Conservation (phyloP, 257 asterid species). For the Nicotiana otophora region DNA sequence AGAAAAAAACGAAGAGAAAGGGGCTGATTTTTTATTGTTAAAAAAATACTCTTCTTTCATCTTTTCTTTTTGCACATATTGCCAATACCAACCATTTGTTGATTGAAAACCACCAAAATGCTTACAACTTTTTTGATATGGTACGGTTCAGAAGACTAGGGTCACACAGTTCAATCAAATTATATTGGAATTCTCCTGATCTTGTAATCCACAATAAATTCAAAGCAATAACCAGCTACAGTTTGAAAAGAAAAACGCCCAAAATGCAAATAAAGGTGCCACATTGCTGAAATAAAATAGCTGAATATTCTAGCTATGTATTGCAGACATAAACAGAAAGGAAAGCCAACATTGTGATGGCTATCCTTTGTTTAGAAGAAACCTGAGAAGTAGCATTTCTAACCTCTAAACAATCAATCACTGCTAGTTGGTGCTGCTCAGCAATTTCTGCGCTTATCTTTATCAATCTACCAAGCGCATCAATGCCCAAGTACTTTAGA, state of each 20-base stretch:
- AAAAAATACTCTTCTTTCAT: too few species aligned
- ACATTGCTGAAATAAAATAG: not conserved
- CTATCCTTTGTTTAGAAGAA: not conserved
- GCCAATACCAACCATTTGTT: not conserved
- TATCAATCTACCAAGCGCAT: slow-evolving; percentile 93
- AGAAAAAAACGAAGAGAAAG: not conserved
- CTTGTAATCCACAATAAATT: not conserved
- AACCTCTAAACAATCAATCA: slow-evolving; percentile 97
- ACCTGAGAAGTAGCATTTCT: not conserved
- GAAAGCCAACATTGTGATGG: not conserved
- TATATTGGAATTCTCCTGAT: not conserved
- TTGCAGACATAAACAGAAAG: not conserved
- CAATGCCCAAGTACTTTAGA: slow-evolving; percentile 95
- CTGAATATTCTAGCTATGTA: not conserved
- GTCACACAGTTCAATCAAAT: not conserved
- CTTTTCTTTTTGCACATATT: not conserved
- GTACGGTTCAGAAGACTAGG: not conserved
- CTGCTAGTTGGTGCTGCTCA: slow-evolving; percentile 96
- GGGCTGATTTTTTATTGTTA: not conserved
- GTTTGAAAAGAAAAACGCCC: not conserved
- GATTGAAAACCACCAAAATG: not conserved
- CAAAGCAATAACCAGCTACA: not conserved
- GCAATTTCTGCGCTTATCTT: slow-evolving; percentile 92
- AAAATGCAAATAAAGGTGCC: not conserved
- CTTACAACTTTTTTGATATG: not conserved